phyloP scores from a whole-genome alignment of 2,329 filamentous ascomycete species.

The Monosporascus sp. region DNA sequence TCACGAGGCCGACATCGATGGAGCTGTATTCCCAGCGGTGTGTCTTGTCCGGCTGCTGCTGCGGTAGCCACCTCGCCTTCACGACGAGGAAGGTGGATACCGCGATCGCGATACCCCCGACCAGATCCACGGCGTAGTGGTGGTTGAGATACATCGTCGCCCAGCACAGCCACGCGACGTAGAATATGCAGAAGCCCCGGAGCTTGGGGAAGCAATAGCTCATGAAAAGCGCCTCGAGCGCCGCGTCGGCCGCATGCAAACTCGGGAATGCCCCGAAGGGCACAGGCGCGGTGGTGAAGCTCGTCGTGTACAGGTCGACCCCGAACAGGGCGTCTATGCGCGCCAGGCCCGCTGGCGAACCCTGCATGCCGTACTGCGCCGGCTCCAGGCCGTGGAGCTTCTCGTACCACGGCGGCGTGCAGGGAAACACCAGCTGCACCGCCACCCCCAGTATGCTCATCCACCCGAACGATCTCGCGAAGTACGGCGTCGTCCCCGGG shows the following conservation, averaged over 20 bases:
- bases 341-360: constrained; percentile 82
- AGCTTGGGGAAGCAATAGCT: constrained; percentile 84
- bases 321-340: constrained; percentile 88
- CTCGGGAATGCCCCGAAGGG: constrained; percentile 96
- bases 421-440: constrained; percentile 87
- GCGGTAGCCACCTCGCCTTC: constrained; percentile 75
- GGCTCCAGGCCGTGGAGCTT: constrained; percentile 86
- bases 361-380: constrained; percentile 86
- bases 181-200: constrained; percentile 73
- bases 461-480: constrained; percentile 84
- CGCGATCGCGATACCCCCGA: constrained; percentile 76
- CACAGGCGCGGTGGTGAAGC: constrained; percentile 82
- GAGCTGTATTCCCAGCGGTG: constrained; percentile 96
- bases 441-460: constrained; percentile 84
- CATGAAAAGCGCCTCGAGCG: constrained; percentile 88
- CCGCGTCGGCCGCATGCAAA: constrained; percentile 83
- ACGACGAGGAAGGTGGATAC: constrained; percentile 77
- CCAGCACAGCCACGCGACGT: constrained; percentile 95
- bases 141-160: constrained; percentile 97
- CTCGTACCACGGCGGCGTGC: constrained; percentile 96
- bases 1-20: constrained; percentile 71
- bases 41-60: constrained; percentile 76
- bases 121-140: constrained; percentile 92
- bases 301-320: constrained; percentile 87
- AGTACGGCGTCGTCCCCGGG: constrained; percentile 78